These are phyloP conservation scores for Panaeolus papilionaceus DNA, from an alignment of 768 basidiomycete species.

Conservation along the genomic window DNA sequence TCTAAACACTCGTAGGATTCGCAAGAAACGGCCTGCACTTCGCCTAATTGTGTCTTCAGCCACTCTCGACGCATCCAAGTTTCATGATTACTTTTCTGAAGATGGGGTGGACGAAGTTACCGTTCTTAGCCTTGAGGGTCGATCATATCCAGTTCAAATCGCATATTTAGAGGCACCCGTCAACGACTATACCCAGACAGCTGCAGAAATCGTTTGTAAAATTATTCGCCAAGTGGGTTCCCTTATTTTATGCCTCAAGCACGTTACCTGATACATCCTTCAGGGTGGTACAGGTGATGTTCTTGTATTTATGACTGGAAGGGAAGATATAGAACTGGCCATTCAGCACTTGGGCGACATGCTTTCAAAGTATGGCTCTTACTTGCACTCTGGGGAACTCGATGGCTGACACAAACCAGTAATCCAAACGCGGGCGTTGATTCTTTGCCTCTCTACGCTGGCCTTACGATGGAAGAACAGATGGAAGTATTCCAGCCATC, in stretches of 20 bases:
- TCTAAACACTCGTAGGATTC: conserved; percentile 63
- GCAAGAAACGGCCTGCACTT: conserved; percentile 87
- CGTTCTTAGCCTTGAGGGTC: conserved; percentile 90
- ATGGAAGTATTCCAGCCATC: conserved; percentile 82
- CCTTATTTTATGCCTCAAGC: background rate
- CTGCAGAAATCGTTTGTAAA: conserved; percentile 85
- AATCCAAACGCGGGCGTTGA: conserved; percentile 52
- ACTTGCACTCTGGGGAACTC: background rate
- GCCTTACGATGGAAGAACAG: conserved; percentile 88
- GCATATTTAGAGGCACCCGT: conserved; percentile 83
- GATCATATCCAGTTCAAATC: conserved; percentile 94
- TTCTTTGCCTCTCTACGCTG: conserved; percentile 84
- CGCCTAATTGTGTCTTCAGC: conserved; percentile 95
- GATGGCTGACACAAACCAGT: background rate
- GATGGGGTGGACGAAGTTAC: conserved; percentile 67
- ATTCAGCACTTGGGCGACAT: conserved; percentile 82
- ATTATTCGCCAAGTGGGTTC: conserved; percentile 74
- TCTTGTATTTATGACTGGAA: conserved; percentile 91
- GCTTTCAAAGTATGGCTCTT: conserved; percentile 56
- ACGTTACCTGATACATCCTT: conserved; percentile 17
- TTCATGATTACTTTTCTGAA: conserved; percentile 87
- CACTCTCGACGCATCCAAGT: conserved; percentile 90
- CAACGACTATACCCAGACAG: conserved; percentile 81
- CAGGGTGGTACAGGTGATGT: conserved; percentile 90
- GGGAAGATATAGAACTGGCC: conserved; percentile 95